These are phyloP conservation scores for Phalaenopsis hybrid DNA, from an alignment of 116 monocot genomes.

Conservation along the genomic window DNA sequence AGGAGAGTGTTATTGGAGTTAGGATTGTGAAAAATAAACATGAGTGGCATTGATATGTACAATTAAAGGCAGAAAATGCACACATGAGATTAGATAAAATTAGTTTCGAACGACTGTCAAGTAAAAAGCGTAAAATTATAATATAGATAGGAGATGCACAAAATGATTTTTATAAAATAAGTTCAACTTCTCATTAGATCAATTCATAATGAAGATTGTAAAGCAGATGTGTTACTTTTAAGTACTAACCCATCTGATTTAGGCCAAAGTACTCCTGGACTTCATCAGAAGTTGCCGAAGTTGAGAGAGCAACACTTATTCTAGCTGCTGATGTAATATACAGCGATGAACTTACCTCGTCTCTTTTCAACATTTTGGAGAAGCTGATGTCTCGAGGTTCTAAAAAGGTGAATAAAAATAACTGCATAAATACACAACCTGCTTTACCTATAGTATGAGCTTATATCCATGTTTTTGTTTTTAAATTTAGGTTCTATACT, in stretches of 20 bases:
- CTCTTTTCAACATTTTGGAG: slow-evolving; percentile 49
- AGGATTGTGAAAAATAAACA: too few relatives aligned
- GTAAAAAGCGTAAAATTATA: not conserved
- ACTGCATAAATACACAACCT: too few relatives aligned
- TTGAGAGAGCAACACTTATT: slow-evolving; percentile 45
- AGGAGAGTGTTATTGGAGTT: too few relatives aligned
- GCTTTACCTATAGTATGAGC: too few relatives aligned
- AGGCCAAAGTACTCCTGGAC: slow-evolving; percentile 62
- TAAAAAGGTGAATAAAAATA: slow-evolving; percentile 43
- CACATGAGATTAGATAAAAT: not conserved
- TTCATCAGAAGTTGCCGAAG: slow-evolving; percentile 54
- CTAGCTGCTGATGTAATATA: slow-evolving; percentile 97
- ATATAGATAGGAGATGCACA: not conserved
- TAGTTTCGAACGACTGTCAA: not conserved
- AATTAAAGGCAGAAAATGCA: too few relatives aligned
- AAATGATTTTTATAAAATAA: not conserved
- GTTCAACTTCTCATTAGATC: not conserved
- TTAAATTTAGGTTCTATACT: slow-evolving; percentile 52
- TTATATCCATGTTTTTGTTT: not conserved
- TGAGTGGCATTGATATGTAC: too few relatives aligned
- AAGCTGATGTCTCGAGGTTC: slow-evolving; percentile 66
- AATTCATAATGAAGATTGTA: too few relatives aligned
- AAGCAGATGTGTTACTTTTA: too few relatives aligned
- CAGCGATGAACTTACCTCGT: slow-evolving; percentile 67
- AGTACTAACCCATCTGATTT: slow-evolving; percentile 5